Base-by-base conservation (phyloP, 169 alveolate species). In the Plasmodium vinckei region DNA sequence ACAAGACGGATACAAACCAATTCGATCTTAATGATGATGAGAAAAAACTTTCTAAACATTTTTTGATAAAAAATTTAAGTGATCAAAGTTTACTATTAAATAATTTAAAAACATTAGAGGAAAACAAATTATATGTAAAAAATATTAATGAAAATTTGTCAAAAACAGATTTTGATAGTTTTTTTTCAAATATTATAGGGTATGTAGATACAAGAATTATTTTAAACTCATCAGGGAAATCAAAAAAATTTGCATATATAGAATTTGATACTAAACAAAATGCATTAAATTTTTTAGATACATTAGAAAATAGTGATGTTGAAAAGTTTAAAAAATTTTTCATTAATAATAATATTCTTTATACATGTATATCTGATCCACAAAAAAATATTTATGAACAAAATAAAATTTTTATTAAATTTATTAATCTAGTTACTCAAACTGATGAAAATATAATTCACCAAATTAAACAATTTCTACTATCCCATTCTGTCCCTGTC, bases 341-440 rank as follows among this genome's bases (percentile, higher is more conserved):
- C 1, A 9, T 77, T 49, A 49, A 64, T 23, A 57, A 46, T 19
- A 60, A 27, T 0, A 25, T 42, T 53, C 79, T 77, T 1, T 65
- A 57, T 77, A 39, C 51, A 9, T 67, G 63, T 17, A 39, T 93
- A n/a, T 91, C 94, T 27, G 91, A 93, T 10, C 92, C 95, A 0
- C 33, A 88, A n/a, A 93, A 82, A 57, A 59, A 82, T 21, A 72
- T 93, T n/a, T 93, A 84, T 63, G 95, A 93, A 73, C 94, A 93
- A 69, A 91, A 73, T 53, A 92, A 82, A 23, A 53, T 93, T 71
- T 93, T 93, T 59, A 92, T 93, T 59, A 90, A 91, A 71, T 69
- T 87, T 21, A 57, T 87, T 7, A 79, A 87, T 5, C 73, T 86
- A 27, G 68, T 70, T 69, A 77, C 42, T 25, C 70, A 72, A 13